Evolutionary conservation across 2,329 filamentous ascomycete species (phyloP), one percentile per base, ranked within the genome.

Genomic region (Stylonectria norvegica): DNA sequence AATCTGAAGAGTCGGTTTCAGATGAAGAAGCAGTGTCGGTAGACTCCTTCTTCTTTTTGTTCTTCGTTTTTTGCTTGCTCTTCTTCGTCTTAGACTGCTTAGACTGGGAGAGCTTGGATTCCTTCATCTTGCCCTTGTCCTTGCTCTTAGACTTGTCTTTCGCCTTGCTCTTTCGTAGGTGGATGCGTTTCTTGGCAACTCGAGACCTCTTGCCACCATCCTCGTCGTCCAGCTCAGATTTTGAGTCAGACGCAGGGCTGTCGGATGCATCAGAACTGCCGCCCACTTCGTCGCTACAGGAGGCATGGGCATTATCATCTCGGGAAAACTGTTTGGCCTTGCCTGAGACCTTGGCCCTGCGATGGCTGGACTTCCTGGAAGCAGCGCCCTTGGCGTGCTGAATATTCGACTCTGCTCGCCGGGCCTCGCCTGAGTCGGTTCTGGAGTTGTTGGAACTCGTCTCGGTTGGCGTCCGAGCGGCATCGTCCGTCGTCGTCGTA

Each of bases 141-240:
- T 20, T 23, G 10, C 23, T 23, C 29, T 49, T 52, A n/a, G 42
- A 9, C 4, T 20, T 23, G 10, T 22, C 25, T 28, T 49, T 52
- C 12, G 42, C 35, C 34, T 49, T 52, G 31, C 18, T 17, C 25
- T 44, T 44, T 19, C 36, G 36, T 9, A 38, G 15, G n/a, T 36
- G 36, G 3, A 34, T 11, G 20, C 34, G 41, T 17, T 56, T 48
- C 20, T 56, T 57, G 18, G 37, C 22, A 15, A 38, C 23, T 12
- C 29, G 31, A 4, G 18, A 16, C 19, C 27, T 34, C 31, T 35
- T 35, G 18, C 33, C 19, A 4, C 42, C 16, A 8, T 38, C 27
- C n/a, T 37, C 40, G 25, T 48, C 41, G 11, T 50, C 41, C 2
- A 44, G 38, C 20, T 47, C 49, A 10, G 48, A 47, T 33, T 50